Evolutionary conservation across 495 filamentous ascomycete genomes (phyloP), one percentile per base, ranked within the genome.

Genomic region (Chaetomium fimeti): DNA sequence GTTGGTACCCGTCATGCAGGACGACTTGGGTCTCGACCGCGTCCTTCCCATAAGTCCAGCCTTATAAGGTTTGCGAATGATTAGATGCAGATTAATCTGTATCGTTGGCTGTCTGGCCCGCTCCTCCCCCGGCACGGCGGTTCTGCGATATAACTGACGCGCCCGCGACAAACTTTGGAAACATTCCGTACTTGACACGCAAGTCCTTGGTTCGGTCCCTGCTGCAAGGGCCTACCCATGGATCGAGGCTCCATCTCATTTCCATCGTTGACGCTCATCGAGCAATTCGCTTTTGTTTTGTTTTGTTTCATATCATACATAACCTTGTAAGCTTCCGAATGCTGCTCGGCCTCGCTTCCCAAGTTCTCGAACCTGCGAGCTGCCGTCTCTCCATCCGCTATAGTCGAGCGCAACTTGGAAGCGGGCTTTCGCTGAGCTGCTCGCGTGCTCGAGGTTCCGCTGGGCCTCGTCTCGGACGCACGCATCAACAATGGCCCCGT

Each of bases 401-500:
- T 6, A 38, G 16, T 24, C 16, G 18, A 18, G 20, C 8, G 12
- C n/a, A 57, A 42, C 25, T n/a, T 18, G 22, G 32, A 57, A 29
- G 22, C 32, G 11, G 8, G 36, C 52, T 12, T 57, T 25, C 22
- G 5, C n/a, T 18, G 47, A 48, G 49, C 49, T 48, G 64, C 53
- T 47, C 53, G 57, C 24, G 40, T 60, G 57, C 40, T 65, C 47
- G 42, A 66, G 62, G 59, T 53, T 20, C 3, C 11, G 60, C 36
- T 4, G 52, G 7, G 16, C 6, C 49, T 2, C 24, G 45, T 20
- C 40, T 40, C 54, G 48, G 52, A 16, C 6, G 29, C 32, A 28
- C 36, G 25, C 47, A 45, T 59, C 65, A 65, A 69, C 61, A 57
- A 75, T 75, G 73, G 70, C 70, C 18, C 71, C 72, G 28, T 75